Base-by-base conservation (phyloP, 768 basidiomycete genomes). In the Collybia mongolica region DNA sequence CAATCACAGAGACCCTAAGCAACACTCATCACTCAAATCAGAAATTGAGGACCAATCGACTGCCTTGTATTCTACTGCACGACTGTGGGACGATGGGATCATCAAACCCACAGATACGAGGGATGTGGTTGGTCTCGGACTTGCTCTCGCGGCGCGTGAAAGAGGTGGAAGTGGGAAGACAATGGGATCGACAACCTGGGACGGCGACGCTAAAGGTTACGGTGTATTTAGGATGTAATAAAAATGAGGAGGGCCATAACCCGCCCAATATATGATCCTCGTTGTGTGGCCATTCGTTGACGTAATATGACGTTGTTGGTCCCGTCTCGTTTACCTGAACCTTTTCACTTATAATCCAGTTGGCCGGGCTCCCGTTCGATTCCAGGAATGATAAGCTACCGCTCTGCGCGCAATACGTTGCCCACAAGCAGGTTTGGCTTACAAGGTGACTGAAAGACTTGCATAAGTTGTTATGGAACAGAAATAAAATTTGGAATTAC, bases 51-150 rank as follows among this genome's bases (percentile, higher is more conserved):
- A 78, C 20, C 93, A 98, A 65, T 93, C 93, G 12, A 87, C 85
- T 1, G 90, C 93, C 3, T 62, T 88, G 15, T 98, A 93, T 61
- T 92, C 92, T 2, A 90, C 89, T 0, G 94, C 94, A 9, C 83
- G 92, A n/a, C 70, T 98, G 48, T 97, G 92, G 93, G 93, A 94
- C 60, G 91, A 94, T 57, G 91, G 91, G 2, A 88, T 97, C 49
- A 93, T 98, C 66, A 81, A 79, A 56, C 94, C 95, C 4, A 81
- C 81, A 7, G 93, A 97, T 60, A 97, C 94, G 0, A 76, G 94
- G 49, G 87, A 93, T 66, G 85, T 90, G 1, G 77, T 97, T 39
- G 95, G 93, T 5, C 75, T 98, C 5, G 89, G 85, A n/a, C 79
- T 98, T 6, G 88, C 86, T 8, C 73, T 98, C n/a, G 82, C 88